Percentiles rank a stretch among this genome's conserved stretches.
These are phyloP conservation scores for Citrus trifoliata DNA, from an alignment of 345 rosid species.

Conservation along the genomic window DNA sequence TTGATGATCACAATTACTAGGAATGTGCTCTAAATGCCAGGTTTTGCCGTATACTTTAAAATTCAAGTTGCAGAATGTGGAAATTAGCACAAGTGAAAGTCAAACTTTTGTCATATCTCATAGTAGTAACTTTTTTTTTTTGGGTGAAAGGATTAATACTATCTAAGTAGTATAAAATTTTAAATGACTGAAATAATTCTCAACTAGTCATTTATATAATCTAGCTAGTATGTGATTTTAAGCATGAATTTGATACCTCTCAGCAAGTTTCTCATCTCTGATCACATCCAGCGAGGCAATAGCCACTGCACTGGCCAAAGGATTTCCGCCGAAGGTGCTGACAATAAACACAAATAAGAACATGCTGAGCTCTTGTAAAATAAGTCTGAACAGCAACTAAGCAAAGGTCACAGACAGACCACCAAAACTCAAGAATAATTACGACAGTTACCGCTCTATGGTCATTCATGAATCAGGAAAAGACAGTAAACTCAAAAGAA, in stretches of 20 bases:
- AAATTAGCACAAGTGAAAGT: background rate
- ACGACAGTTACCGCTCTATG: background rate
- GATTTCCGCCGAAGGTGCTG: constrained; percentile 98
- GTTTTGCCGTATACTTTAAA: background rate
- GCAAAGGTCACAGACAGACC: background rate
- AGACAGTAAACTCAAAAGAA: background rate
- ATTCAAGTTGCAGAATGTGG: background rate
- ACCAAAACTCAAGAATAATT: background rate
- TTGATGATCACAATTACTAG: background rate
- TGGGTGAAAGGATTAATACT: no score
- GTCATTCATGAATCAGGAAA: background rate
- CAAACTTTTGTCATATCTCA: background rate
- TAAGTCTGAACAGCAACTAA: background rate
- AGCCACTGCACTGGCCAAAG: constrained; percentile 94
- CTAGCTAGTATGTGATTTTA: background rate
- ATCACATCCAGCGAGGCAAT: constrained; percentile 83
- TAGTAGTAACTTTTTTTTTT: no score
- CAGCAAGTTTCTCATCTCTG: constrained; percentile 68
- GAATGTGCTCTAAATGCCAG: background rate
- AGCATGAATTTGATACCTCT: constrained; percentile 39
- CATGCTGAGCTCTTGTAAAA: constrained; percentile 5
- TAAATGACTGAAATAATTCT: background rate
- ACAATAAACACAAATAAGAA: constrained; percentile 10
- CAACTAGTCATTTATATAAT: background rate
- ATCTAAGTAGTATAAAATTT: background rate